These are phyloP conservation scores for Lasiodiplodia hormozganensis DNA, from an alignment of 2,329 filamentous ascomycete species.

Conservation along the genomic window DNA sequence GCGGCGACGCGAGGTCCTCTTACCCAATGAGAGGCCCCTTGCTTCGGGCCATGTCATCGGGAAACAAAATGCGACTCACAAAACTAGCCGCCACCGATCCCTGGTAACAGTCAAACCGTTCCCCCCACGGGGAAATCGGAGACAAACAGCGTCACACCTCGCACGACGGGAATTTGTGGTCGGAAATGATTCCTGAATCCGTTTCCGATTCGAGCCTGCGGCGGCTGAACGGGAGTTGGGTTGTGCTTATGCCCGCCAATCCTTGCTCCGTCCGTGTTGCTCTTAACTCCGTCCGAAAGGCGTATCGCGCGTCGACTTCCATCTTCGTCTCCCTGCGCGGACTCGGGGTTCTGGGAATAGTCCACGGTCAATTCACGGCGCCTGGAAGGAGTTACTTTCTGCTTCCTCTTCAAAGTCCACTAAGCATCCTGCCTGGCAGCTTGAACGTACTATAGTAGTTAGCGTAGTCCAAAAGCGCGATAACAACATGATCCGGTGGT, in stretches of 20 bases:
- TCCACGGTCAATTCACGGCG: not conserved
- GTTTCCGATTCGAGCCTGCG: not conserved
- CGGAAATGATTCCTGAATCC: not conserved
- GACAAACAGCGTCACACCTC: not conserved
- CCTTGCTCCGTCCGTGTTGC: not conserved
- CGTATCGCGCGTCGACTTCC: not conserved
- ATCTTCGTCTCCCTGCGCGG: not conserved
- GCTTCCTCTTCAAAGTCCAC: not conserved
- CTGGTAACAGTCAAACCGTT: not conserved
- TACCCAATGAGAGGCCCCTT: not conserved
- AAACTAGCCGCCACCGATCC: not conserved
- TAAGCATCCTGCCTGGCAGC: not conserved
- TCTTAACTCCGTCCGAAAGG: not conserved
- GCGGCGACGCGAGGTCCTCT: not conserved
- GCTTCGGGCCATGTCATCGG: not conserved
- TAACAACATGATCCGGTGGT: constrained; percentile 3
- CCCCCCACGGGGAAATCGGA: constrained; percentile 4
- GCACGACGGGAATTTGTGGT: not conserved
- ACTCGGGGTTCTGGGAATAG: not conserved
- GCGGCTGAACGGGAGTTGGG: not conserved
- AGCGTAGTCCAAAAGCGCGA: not conserved
- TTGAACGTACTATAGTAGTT: not conserved
- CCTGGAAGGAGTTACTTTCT: not conserved
- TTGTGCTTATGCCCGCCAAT: not conserved
- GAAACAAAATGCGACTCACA: not conserved